Evolutionary conservation across 257 asterid species (phyloP).

Genomic region (Oldenlandia corymbosa): DNA sequence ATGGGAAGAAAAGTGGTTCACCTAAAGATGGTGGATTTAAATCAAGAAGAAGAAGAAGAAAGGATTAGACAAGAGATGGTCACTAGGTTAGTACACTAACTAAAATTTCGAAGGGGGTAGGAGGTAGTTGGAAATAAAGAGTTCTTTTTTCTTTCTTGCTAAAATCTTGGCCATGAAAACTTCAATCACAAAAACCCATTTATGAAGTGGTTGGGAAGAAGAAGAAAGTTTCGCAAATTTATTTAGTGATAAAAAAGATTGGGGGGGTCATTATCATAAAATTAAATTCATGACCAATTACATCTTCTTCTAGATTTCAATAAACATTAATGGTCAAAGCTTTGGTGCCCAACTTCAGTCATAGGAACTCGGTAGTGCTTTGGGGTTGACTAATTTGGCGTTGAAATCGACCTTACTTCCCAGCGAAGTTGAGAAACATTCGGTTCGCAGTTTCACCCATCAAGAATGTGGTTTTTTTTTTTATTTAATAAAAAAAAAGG

Average conservation of each 20-base stretch:
- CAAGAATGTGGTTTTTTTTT: no score
- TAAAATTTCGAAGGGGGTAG: constrained; percentile 6
- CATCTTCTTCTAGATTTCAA: neutral
- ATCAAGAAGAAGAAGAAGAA: neutral
- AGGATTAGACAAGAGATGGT: neutral
- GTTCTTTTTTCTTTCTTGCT: no score
- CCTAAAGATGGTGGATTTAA: constrained; percentile 39
- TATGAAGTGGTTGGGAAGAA: constrained; percentile 35
- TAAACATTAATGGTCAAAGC: constrained; percentile 8
- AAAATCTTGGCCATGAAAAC: neutral
- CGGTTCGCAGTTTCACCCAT: no score
- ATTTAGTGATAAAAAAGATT: no score
- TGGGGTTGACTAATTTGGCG: no score
- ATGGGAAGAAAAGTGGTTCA: constrained; percentile 33
- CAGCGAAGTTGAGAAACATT: no score
- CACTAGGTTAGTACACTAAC: constrained; percentile 11
- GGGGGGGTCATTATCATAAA: no score
- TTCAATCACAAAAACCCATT: neutral
- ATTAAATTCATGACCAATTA: constrained; percentile 3
- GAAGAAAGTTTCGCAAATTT: constrained; percentile 1
- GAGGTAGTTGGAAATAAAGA: constrained; percentile 13
- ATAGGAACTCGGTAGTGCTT: no score
- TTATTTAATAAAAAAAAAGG: no score
- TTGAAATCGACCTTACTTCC: no score
- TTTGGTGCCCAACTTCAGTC: no score